Evolutionary conservation across 805 yeast species (phyloP), one percentile per base, ranked within the genome.

Genomic region (Komagataella phaffii): DNA sequence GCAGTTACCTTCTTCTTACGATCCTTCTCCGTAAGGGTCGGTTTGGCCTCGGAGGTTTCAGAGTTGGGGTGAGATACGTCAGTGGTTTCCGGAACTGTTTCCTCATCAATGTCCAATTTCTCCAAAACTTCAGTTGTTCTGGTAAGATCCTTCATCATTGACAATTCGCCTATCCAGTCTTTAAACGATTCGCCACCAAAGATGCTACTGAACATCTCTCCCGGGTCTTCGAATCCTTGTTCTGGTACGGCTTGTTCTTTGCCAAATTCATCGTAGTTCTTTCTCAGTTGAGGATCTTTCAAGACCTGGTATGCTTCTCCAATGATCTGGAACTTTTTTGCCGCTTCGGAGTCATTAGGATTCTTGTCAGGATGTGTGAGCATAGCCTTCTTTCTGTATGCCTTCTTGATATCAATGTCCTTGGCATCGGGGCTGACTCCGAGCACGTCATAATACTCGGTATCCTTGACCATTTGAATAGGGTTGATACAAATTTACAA

Each of bases 361-460:
- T 91, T 88, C 71, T 93, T 93, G 65, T 93, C 99, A 1, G 99
- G 99, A 65, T 91, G 99, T 50, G 87, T 85, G 53, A 73, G 74
- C 66, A 91, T 85, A 6, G 98, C 98, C 65, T 81, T 81, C 64
- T 85, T 86, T 55, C 99, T 76, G 67, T 93, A 93, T 0, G 97
- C 96, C 64, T 88, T 88, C 67, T 93, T 93, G 66, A 93, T 87
- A 56, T 93, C 96, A 8, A 78, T 71, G 3, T 82, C 82, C 0
- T 85, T 75, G 17, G 97, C 97, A 10, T 77, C 77, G 18, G 82
- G 74, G 23, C 68, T 58, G 17, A 91, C 83, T 44, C 79, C 86
- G 49, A 93, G 70, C 14, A 81, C 66, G 57, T 93, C 99, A 66
- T 93, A 93, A 67, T 91, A 93, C 8, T 75, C 78, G 0, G 95